Evolutionary conservation across 2,329 filamentous ascomycete species (phyloP).

Genomic region (Xenoacremonium recifei): DNA sequence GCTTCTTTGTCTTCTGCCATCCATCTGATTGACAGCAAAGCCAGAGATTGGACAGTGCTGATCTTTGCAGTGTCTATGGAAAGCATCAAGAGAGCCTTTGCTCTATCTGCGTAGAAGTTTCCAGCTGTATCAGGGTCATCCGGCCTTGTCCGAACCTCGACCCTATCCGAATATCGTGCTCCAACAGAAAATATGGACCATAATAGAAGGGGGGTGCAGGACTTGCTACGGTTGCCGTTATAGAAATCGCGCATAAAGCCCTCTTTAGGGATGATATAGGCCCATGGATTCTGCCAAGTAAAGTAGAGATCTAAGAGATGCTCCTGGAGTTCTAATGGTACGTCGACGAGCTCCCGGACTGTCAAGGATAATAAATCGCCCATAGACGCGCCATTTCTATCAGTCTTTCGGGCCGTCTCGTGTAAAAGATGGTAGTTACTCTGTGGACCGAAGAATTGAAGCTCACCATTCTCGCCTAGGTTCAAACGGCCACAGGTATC

Average conservation of each 20-base stretch:
- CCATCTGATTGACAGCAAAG: slow-evolving; percentile 15
- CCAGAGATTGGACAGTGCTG: slow-evolving; percentile 21
- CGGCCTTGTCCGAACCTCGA: slow-evolving; percentile 15
- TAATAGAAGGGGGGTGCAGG: slow-evolving; percentile 21
- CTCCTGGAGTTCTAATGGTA: slow-evolving; percentile 20
- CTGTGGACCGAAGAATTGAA: slow-evolving; percentile 25
- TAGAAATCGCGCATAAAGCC: slow-evolving; percentile 15
- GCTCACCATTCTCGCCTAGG: slow-evolving; percentile 19
- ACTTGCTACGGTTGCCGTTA: slow-evolving; percentile 8
- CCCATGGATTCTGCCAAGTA: slow-evolving; percentile 27
- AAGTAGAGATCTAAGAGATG: slow-evolving; percentile 26
- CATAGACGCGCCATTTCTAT: slow-evolving; percentile 1
- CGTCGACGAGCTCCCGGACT: too few species aligned
- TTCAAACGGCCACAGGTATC: slow-evolving; percentile 11
- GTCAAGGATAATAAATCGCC: too few species aligned
- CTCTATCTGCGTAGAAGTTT: slow-evolving; percentile 15
- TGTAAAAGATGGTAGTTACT: slow-evolving; percentile 19
- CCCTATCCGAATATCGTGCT: slow-evolving; percentile 20
- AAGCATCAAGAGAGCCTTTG: slow-evolving; percentile 18
- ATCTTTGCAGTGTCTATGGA: slow-evolving; percentile 21
- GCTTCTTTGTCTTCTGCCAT: slow-evolving; percentile 22
- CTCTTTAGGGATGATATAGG: slow-evolving; percentile 23
- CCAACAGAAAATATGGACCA: slow-evolving; percentile 20
- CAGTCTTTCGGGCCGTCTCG: background rate
- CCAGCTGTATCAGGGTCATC: slow-evolving; percentile 21